These are phyloP conservation scores for Acanthamoeba lenticulata DNA, from an alignment of 208 protist genomes.

Conservation along the genomic window DNA sequence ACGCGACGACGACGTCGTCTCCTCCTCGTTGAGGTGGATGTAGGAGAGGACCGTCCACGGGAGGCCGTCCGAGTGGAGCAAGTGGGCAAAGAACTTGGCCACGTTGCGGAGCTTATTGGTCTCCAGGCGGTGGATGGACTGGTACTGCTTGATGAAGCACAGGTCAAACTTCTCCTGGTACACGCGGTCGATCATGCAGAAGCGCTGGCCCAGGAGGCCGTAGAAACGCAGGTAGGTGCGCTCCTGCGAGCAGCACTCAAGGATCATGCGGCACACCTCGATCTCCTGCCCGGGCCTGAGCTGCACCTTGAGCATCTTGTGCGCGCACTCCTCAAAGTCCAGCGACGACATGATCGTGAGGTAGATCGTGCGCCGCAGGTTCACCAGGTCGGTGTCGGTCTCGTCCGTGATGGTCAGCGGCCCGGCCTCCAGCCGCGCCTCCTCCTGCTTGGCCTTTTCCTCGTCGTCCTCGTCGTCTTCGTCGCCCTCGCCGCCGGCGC, in stretches of 20 bases:
- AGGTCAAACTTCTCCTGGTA: constrained; percentile 75
- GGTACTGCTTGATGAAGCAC: constrained; percentile 88
- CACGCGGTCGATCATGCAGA: constrained; percentile 93
- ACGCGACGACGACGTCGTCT: constrained; percentile 91
- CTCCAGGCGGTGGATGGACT: constrained; percentile 93
- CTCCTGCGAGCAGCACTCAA: constrained; percentile 98
- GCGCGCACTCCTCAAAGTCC: constrained; percentile 98
- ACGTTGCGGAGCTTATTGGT: constrained; percentile 98
- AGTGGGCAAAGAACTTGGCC: constrained; percentile 96
- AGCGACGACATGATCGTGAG: constrained; percentile 97
- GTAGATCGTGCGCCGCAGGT: constrained; percentile 96
- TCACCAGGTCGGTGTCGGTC: constrained; percentile 92
- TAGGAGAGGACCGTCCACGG: constrained; percentile 91
- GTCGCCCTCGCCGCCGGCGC: constrained; percentile 73
- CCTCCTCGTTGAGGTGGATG: constrained; percentile 89
- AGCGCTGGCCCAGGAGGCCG: constrained; percentile 95
- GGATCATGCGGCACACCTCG: constrained; percentile 96
- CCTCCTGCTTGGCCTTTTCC: constrained; percentile 22
- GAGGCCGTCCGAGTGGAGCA: constrained; percentile 95
- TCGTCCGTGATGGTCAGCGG: constrained; percentile 79
- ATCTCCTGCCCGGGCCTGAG: constrained; percentile 80
- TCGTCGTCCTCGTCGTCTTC: constrained; percentile 86
- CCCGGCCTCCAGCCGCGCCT: constrained; percentile 1
- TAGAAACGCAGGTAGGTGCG: constrained; percentile 95
- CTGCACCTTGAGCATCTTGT: constrained; percentile 96